Evolutionary conservation across 192 early-diverging fungal genomes (phyloP).

Genomic region (Allomyces arbusculus): DNA sequence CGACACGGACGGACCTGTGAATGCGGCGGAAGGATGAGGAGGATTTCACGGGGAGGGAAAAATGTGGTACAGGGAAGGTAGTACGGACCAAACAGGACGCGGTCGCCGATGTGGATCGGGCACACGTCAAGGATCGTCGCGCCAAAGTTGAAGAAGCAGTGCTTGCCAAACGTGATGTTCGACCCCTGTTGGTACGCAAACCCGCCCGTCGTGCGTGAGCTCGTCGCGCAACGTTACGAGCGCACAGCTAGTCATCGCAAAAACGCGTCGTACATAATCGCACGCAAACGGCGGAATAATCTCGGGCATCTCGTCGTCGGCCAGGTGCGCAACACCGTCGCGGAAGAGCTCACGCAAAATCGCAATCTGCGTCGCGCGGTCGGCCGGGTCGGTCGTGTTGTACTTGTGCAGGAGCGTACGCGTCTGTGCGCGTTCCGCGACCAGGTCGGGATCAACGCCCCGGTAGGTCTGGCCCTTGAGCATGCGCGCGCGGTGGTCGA

Average conservation of each 20-base stretch:
- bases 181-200: slow-evolving; percentile 7
- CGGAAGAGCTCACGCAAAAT: slow-evolving; percentile 32
- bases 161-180: slow-evolving; percentile 53
- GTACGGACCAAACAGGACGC: slow-evolving; percentile 34
- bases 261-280: slow-evolving; percentile 39
- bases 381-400: slow-evolving; percentile 13
- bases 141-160: slow-evolving; percentile 58
- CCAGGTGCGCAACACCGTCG: background rate
- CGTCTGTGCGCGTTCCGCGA: slow-evolving; percentile 9
- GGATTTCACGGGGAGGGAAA: slow-evolving; percentile 58
- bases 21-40: slow-evolving; percentile 28
- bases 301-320: slow-evolving; percentile 25
- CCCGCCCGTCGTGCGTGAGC: no score
- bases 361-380: slow-evolving; percentile 8
- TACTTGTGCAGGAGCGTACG: slow-evolving; percentile 8
- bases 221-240: no score
- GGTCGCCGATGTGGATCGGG: slow-evolving; percentile 50
- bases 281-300: slow-evolving; percentile 47
- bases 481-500: slow-evolving; percentile 15
- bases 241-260: slow-evolving; percentile 2
- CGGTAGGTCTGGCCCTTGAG: slow-evolving; percentile 35
- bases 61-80: slow-evolving; percentile 48
- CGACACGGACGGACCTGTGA: slow-evolving; percentile 2
- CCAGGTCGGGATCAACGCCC: slow-evolving; percentile 30
- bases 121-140: slow-evolving; percentile 54